A percentile compares a stretch with the other conserved stretches of the same genome.
phyloP scores from a whole-genome alignment of 257 asterid genomes.

The Oldenlandia corymbosa region DNA sequence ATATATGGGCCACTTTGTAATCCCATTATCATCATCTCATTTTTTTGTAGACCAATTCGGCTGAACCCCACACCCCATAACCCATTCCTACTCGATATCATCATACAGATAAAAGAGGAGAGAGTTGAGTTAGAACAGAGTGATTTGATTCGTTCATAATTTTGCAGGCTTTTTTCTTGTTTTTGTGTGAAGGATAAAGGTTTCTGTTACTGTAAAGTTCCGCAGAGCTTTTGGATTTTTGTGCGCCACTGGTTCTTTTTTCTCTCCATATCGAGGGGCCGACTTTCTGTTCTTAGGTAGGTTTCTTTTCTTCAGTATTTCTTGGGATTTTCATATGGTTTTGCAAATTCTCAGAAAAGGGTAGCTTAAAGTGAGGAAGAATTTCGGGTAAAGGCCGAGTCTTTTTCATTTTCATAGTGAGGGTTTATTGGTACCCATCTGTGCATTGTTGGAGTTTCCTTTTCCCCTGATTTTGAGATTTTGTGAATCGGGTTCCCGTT shows the following conservation, averaged over 20 bases:
- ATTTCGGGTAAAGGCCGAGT: background rate
- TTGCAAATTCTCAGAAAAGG: background rate
- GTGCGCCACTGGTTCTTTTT: background rate
- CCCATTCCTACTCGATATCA: background rate
- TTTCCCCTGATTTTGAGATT: background rate
- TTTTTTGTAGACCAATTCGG: background rate
- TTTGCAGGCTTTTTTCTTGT: background rate
- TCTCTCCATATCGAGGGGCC: background rate
- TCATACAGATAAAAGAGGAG: background rate
- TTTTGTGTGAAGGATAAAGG: background rate
- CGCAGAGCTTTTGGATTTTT: background rate
- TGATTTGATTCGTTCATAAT: background rate
- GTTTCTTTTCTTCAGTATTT: constrained; percentile 3
- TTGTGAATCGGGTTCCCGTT: background rate
- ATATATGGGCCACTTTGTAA: background rate
- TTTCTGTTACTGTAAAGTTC: background rate
- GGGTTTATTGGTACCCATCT: background rate
- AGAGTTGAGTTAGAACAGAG: no score
- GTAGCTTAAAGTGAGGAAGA: background rate
- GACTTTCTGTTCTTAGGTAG: constrained; percentile 5
- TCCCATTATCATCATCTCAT: constrained; percentile 6
- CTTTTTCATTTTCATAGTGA: background rate
- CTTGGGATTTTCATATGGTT: background rate
- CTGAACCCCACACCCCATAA: background rate
- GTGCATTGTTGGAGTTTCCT: background rate